Base-by-base conservation (phyloP, 768 basidiomycete species). In the Glaciozyma antarctica region DNA sequence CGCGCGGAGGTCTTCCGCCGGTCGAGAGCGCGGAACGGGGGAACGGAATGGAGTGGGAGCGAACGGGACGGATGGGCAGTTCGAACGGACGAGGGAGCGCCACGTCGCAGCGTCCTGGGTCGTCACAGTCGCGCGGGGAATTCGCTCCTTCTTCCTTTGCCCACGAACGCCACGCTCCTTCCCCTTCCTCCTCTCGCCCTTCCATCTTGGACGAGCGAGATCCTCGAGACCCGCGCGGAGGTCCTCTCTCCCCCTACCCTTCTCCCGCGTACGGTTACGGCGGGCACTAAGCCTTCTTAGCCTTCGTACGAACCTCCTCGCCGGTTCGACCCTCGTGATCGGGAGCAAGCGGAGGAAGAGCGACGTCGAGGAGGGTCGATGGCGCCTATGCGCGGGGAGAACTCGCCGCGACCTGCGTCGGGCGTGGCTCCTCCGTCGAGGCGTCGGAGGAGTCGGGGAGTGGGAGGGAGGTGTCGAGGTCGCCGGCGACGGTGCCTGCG, bases 21-120 rank as follows among this genome's bases (percentile, higher is more conserved):
- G n/a, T 24, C n/a, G 49, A 24, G n/a, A 26, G 26, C n/a, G 13
- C 7, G 9, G 49, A 51, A 15, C 49, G 49, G 2, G 49, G 49
- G 53, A 45, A 47, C 41, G 64, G 43, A 3, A 59, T 59, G 61
- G 65, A 66, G 21, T 66, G 65, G 65, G 65, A 66, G 28, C 65
- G 65, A 3, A 10, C 55, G 1, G 54, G 24, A 24, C 17, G 41
- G 53, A 22, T 22, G 34, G 52, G 45, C 3, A 32, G 60, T 53
- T 24, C 53, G 53, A 71, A 71, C 61, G 70, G 58, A 47, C 30
- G 49, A 19, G 58, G 44, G 24, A 22, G 56, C 8, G 47, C 32
- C 19, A 8, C 48, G 47, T 48, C 59, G 30, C 47, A 62, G n/a
- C 47, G 26, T 41, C 45, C 59, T 17, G 59, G 59, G 30, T 60